Evolutionary conservation across 768 basidiomycete genomes (phyloP).

Genomic region (Neoboletus magnificus): DNA sequence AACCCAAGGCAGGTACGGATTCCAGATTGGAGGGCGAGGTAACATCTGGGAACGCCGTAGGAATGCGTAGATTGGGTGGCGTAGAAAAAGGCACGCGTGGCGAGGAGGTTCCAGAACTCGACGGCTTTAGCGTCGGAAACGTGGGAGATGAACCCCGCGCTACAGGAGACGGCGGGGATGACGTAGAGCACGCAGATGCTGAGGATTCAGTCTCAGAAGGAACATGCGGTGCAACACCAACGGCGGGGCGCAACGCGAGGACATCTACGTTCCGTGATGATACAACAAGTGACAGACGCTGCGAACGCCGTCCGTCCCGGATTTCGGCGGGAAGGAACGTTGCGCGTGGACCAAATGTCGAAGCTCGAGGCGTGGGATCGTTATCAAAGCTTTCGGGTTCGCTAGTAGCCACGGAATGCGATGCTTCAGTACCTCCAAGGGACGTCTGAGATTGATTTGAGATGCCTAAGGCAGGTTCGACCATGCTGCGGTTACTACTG

Average conservation of each 20-base stretch:
- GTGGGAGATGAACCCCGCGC: background rate
- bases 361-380: conserved; percentile 26
- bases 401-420: conserved; percentile 3
- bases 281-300: conserved; percentile 14
- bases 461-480: background rate
- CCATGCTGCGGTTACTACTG: background rate
- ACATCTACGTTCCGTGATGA: conserved; percentile 6
- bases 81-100: background rate
- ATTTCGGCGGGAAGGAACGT: background rate
- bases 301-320: conserved; percentile 3
- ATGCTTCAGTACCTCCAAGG: conserved; percentile 1
- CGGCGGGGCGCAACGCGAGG: conserved; percentile 15
- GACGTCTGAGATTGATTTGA: conserved; percentile 1
- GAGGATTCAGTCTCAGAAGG: conserved; percentile 23
- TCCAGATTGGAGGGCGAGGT: conserved; percentile 6
- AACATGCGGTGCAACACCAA: conserved; percentile 19
- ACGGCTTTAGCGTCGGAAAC: background rate
- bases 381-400: conserved; percentile 13
- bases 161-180: conserved; percentile 15
- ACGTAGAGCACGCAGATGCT: conserved; percentile 1
- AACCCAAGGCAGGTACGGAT: conserved; percentile 16
- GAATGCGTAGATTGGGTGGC: conserved; percentile 4
- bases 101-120: background rate
- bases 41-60: conserved; percentile 1
- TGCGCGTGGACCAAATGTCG: conserved; percentile 13